Base-by-base conservation (phyloP, 2,329 filamentous ascomycete species). In the Didymellaceae sp. region DNA sequence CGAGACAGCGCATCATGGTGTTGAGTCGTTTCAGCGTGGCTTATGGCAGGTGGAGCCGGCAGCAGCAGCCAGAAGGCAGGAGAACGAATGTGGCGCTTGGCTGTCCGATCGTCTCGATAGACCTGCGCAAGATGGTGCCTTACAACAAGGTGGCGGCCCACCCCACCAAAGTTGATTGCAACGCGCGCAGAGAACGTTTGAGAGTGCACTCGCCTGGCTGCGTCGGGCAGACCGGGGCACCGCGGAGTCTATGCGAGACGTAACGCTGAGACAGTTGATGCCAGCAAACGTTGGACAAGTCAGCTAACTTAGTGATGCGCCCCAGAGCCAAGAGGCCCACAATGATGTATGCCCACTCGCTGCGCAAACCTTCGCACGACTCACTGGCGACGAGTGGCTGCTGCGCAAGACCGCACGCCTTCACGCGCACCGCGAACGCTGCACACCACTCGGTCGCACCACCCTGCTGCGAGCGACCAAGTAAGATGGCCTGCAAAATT, bases 21-120 rank as follows among this genome's bases (percentile, higher is more conserved):
- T 68, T 68, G 66, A 68, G 58, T 34, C 25, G 65, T 68, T 69
- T 68, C 65, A 66, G 59, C 55, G 57, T 59, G 60, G 57, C 44
- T 39, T 35, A 40, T 41, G 45, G 47, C 49, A 54, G 50, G 45
- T 50, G 52, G 51, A 48, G 48, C 55, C 52, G 47, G 35, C 45
- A 48, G 30, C 31, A n/a, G 21, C 37, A 46, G 43, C 43, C 55
- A 54, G 44, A 32, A 49, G 45, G 49, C 51, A 35, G 45, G 38
- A 28, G 51, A 54, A 42, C 40, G 31, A 26, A 31, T 25, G 45
- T 47, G 52, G 42, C 47, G 52, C 51, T 50, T 50, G 35, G 51
- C 41, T 20, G 34, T 34, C 28, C 28, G 51, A 37, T 41, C 24
- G 25, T 22, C 26, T 33, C 26, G 22, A 42, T 16, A 35, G 37